Evolutionary conservation across 768 basidiomycete genomes (phyloP).

Genomic region (Psilocybe subaeruginosa): DNA sequence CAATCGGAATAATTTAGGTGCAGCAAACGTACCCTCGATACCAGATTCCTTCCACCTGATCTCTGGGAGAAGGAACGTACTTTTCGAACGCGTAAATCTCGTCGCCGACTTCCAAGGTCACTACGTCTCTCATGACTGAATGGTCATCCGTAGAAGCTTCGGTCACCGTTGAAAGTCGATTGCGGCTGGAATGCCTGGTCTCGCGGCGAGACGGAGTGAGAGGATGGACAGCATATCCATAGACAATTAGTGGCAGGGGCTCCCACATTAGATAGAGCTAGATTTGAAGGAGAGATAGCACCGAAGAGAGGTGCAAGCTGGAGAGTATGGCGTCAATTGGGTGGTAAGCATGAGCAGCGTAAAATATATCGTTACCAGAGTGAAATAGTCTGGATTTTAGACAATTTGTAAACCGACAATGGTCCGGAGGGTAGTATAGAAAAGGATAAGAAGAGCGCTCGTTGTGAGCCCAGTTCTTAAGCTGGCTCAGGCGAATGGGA

Average conservation of each 20-base stretch:
- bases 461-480: not conserved
- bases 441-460: constrained; percentile 10
- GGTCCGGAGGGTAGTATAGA: constrained; percentile 1
- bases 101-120: constrained; percentile 91
- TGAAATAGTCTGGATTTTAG: not conserved
- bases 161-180: constrained; percentile 63
- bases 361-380: not conserved
- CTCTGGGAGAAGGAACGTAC: constrained; percentile 74
- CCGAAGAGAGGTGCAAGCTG: not conserved
- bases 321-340: not conserved
- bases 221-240: constrained; percentile 90
- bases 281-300: constrained; percentile 18
- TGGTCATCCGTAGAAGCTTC: constrained; percentile 67
- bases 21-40: constrained; percentile 81
- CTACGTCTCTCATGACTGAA: constrained; percentile 71
- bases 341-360: not conserved
- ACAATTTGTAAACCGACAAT: not conserved
- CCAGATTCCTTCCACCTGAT: constrained; percentile 78
- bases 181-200: constrained; percentile 60
- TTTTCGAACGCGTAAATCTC: constrained; percentile 97
- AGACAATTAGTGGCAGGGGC: constrained; percentile 70
- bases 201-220: constrained; percentile 77
- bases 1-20: not conserved
- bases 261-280: constrained; percentile 44
- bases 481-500: not conserved